Evolutionary conservation across 768 basidiomycete species (phyloP), one percentile per base, ranked within the genome.

Genomic region (Auriculariales sp.): DNA sequence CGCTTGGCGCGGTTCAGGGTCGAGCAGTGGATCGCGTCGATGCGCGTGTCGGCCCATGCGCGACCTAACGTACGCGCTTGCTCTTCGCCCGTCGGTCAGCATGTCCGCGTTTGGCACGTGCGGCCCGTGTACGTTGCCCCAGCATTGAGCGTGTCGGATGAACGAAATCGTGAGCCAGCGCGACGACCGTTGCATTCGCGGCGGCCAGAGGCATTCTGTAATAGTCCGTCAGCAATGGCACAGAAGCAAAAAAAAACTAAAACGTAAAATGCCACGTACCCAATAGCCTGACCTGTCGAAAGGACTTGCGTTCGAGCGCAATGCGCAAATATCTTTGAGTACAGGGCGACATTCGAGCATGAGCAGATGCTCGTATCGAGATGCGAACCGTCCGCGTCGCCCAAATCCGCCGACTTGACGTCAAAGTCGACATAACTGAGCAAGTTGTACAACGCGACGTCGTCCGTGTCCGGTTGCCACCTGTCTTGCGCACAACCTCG

Each of bases 171-270:
- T 86, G 83, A 28, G 88, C 79, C 52, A 98, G 70, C 4, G 89
- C 88, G 15, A 77, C 71, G 54, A 97, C 80, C 33, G 95, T 68
- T 67, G 87, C 83, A 9, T 79, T 73, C 2, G 81, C 76, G 61
- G n/a, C 89, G 1, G 81, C 75, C 39, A 44, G 5, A 44, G 39
- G 22, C 11, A 44, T 19, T 44, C 39, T 44, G 22, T 5, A 44
- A 6, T 36, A n/a, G 19, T 25, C 10, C 5, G 22, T 15, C 39
- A n/a, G 39, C 6, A 28, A 11, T 12, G 7, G 3, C 39, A 1
- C 39, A n/a, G n/a, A n/a, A n/a, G n/a, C n/a, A n/a, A n/a, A n/a
- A n/a, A n/a, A n/a, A n/a, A n/a, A n/a, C n/a, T n/a, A n/a, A n/a
- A n/a, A 25, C 39, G 19, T 6, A 25, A 9, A 24, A 22, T 15